phyloP scores from a whole-genome alignment of 345 rosid species.

The rapeseed (Brassica napus) region Da-Ae NC_063446.1:32863001-32863500 shows the following conservation, averaged over 20 bases:
- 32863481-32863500: constrained; percentile 58
- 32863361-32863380: not conserved
- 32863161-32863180: constrained; percentile 71
- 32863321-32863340: constrained; percentile 36
- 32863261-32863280: constrained; percentile 17
- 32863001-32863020: constrained; percentile 85
- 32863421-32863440: constrained; percentile 44
- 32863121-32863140: constrained; percentile 80
- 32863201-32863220: constrained; percentile 2
- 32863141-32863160: constrained; percentile 50
- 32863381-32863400: not conserved
- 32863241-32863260: constrained; percentile 25
- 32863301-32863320: constrained; percentile 10
- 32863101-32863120: constrained; percentile 78
- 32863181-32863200: constrained; percentile 52
- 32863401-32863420: too few species aligned
- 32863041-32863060: constrained; percentile 53
- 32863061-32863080: constrained; percentile 40
- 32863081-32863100: constrained; percentile 56
- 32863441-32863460: constrained; percentile 49
- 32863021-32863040: constrained; percentile 81
- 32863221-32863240: constrained; percentile 13
- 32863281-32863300: constrained; percentile 18
- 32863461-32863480: constrained; percentile 49
- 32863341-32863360: constrained; percentile 15